Conservation (phyloP, 352 stramenopile species). For the Phytophthora quininea region DNA sequence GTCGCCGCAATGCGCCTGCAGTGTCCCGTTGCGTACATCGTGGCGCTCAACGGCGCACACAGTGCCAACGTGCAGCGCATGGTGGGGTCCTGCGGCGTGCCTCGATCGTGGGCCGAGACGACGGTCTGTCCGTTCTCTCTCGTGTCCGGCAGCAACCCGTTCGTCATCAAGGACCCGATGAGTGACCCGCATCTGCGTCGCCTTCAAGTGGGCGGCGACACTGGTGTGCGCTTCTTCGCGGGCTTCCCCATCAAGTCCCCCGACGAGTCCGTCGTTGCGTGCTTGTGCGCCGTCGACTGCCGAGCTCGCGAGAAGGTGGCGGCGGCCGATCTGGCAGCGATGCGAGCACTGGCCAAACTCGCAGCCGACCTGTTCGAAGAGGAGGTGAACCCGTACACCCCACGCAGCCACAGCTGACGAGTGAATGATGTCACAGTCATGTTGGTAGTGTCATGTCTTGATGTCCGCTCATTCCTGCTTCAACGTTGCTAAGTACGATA, state of each 20-base stretch:
- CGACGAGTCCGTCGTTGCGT: slow-evolving; percentile 32
- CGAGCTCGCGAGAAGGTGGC: slow-evolving; percentile 39
- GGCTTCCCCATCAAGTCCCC: slow-evolving; percentile 54
- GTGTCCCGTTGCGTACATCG: slow-evolving; percentile 55
- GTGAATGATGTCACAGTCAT: no score
- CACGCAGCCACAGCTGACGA: slow-evolving; percentile 17
- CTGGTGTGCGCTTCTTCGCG: slow-evolving; percentile 56
- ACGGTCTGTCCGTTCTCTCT: slow-evolving; percentile 33
- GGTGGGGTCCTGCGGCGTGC: slow-evolving; percentile 39
- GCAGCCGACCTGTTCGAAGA: slow-evolving; percentile 56
- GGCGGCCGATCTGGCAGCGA: slow-evolving; percentile 45
- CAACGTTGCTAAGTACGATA: no score
- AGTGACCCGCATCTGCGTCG: slow-evolving; percentile 41
- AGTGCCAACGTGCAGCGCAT: slow-evolving; percentile 34
- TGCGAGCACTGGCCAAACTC: slow-evolving; percentile 62
- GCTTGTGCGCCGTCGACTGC: slow-evolving; percentile 48
- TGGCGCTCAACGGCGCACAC: slow-evolving; percentile 30
- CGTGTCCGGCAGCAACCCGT: slow-evolving; percentile 32
- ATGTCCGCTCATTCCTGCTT: no score
- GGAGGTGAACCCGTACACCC: slow-evolving; percentile 45
- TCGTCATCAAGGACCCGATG: slow-evolving; percentile 52
- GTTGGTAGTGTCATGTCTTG: no score
- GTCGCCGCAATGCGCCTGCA: slow-evolving; percentile 51
- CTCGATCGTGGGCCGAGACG: slow-evolving; percentile 18
- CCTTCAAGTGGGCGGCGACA: slow-evolving; percentile 45